Evolutionary conservation across 768 basidiomycete species (phyloP).

Genomic region (Strobilomyces confusus): DNA sequence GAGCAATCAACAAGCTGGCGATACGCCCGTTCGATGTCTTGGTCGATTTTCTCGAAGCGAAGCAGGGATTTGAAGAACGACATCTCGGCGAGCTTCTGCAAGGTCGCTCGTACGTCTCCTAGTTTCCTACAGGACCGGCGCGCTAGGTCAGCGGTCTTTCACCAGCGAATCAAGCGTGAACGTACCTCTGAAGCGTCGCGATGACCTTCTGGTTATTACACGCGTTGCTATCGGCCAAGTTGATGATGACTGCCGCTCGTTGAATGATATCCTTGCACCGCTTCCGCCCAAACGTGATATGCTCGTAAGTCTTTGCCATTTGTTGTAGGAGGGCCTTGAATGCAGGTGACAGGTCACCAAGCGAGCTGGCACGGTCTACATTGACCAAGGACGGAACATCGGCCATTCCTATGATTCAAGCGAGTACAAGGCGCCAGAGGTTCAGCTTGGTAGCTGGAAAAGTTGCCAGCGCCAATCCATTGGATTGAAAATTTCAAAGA

Average conservation of each 20-base stretch:
- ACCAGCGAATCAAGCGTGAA: no score
- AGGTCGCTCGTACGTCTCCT: background rate
- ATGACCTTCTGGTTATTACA: background rate
- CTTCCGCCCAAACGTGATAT: background rate
- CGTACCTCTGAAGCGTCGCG: background rate
- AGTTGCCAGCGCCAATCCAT: no score
- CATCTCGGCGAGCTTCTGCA: constrained; percentile 1
- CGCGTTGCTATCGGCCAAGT: background rate
- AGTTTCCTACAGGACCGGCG: constrained; percentile 1
- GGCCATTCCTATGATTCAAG: no score
- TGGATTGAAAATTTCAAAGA: no score
- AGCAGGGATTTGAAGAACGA: constrained; percentile 5
- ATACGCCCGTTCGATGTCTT: background rate
- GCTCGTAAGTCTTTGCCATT: background rate
- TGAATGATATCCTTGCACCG: constrained; percentile 2
- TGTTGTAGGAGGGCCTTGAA: background rate
- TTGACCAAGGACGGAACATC: no score
- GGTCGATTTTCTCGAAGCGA: background rate
- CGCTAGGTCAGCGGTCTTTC: background rate
- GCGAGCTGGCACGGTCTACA: background rate
- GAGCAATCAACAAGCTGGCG: background rate
- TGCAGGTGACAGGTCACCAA: background rate
- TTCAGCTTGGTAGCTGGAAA: no score
- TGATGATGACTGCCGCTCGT: constrained; percentile 3
- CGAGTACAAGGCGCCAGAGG: no score